A percentile compares a stretch with the other conserved stretches of the same genome.
Evolutionary conservation across 2,329 filamentous ascomycete species (phyloP).

Genomic region (Phialemonium atrogriseum): DNA sequence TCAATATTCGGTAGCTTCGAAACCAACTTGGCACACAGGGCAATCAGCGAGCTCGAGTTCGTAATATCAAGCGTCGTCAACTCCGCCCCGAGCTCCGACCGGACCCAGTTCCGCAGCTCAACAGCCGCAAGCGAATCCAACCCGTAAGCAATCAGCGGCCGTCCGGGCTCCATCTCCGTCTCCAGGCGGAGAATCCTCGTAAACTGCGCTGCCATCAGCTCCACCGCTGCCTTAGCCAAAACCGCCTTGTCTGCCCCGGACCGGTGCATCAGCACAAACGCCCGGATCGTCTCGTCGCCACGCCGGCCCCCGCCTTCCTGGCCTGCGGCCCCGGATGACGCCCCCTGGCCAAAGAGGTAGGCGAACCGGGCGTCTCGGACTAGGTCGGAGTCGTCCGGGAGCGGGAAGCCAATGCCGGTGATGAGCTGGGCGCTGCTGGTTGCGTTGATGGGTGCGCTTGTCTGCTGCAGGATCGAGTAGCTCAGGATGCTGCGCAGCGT

Average conservation of each 20-base stretch:
- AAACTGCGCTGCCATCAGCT: constrained; percentile 4
- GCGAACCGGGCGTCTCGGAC: constrained; percentile 7
- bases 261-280: constrained; percentile 3
- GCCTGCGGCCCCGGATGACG: neutral
- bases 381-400: constrained; percentile 4
- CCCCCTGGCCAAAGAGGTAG: constrained; percentile 7
- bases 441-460: constrained; percentile 6
- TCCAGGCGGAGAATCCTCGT: constrained; percentile 9
- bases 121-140: constrained; percentile 22
- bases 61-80: constrained; percentile 13
- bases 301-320: neutral
- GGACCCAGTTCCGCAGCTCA: constrained; percentile 22
- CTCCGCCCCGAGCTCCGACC: constrained; percentile 14
- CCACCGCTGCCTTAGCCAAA: constrained; percentile 4
- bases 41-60: constrained; percentile 10
- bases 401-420: constrained; percentile 10
- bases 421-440: constrained; percentile 16
- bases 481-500: constrained; percentile 18
- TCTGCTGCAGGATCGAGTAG: constrained; percentile 20
- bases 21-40: constrained; percentile 10
- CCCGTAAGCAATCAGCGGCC: constrained; percentile 13
- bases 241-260: constrained; percentile 4
- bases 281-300: constrained; percentile 3
- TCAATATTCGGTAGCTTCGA: constrained; percentile 4
- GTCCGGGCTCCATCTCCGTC: constrained; percentile 9